phyloP scores from a whole-genome alignment of 805 yeast genomes.

The Hanseniaspora occidentalis region DNA sequence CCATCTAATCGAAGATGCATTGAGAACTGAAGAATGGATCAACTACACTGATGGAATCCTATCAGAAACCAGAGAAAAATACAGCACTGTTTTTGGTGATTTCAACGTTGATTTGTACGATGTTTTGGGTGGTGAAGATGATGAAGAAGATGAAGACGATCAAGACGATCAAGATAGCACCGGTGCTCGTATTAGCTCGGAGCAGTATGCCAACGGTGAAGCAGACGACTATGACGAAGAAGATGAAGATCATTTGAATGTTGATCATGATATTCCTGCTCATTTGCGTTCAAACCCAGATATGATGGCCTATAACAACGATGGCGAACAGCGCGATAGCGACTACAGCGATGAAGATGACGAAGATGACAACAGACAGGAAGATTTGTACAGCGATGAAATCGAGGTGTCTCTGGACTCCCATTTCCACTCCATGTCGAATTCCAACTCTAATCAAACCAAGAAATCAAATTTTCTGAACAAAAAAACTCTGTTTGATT shows the following conservation, averaged over 20 bases:
- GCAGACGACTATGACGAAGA: slow-evolving; percentile 18
- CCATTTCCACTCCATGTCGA: slow-evolving; percentile 11
- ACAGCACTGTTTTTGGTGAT: slow-evolving; percentile 90
- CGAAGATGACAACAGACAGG: slow-evolving; percentile 17
- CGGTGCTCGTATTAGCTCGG: slow-evolving; percentile 5
- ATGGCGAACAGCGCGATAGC: slow-evolving; percentile 10
- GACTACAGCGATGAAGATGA: slow-evolving; percentile 16
- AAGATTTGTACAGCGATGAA: slow-evolving; percentile 15
- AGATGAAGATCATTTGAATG: slow-evolving; percentile 13
- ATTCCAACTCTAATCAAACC: background rate
- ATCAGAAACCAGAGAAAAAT: slow-evolving; percentile 84
- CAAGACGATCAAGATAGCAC: slow-evolving; percentile 1
- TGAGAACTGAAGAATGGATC: slow-evolving; percentile 43
- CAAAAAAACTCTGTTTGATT: slow-evolving; percentile 1
- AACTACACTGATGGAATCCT: slow-evolving; percentile 71
- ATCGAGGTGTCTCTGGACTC: slow-evolving; percentile 10
- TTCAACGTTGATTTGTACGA: slow-evolving; percentile 29
- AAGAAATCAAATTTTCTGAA: background rate
- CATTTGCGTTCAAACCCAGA: slow-evolving; percentile 1
- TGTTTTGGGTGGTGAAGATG: slow-evolving; percentile 7
- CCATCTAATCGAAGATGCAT: slow-evolving; percentile 14
- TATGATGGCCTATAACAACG: background rate
- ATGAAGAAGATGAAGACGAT: slow-evolving; percentile 8
- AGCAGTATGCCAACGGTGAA: slow-evolving; percentile 9
- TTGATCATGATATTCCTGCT: slow-evolving; percentile 1